These are phyloP conservation scores for Elongisporangium undulatum DNA, from an alignment of 352 stramenopile species.

Conservation along the genomic window DNA sequence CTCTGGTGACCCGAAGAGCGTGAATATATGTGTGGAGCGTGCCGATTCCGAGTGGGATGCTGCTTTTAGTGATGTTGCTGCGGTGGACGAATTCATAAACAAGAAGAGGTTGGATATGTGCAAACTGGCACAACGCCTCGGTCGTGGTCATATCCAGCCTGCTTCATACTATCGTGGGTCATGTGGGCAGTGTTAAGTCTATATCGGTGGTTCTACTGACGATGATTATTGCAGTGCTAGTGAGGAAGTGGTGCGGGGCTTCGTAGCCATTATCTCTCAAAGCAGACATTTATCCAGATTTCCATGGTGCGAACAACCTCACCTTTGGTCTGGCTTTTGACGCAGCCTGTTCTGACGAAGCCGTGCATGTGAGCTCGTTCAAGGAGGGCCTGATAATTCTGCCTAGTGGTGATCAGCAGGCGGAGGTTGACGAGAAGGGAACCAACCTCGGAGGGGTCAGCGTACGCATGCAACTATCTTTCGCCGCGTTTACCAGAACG, in stretches of 20 bases:
- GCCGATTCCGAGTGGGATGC: constrained; percentile 73
- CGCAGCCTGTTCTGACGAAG: constrained; percentile 42
- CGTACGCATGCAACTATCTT: constrained; percentile 81
- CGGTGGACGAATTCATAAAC: constrained; percentile 9
- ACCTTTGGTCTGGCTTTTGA: constrained; percentile 87
- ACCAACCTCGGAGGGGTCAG: constrained; percentile 95
- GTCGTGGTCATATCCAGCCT: constrained; percentile 69
- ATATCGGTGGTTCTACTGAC: constrained; percentile 46
- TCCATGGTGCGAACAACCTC: constrained; percentile 95
- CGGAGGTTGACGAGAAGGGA: constrained; percentile 95
- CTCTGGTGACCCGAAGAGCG: constrained; percentile 67
- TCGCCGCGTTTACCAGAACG: constrained; percentile 72
- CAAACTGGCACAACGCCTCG: constrained; percentile 43
- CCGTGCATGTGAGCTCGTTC: constrained; percentile 37
- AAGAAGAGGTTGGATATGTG: no score
- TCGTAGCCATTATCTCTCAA: constrained; percentile 91
- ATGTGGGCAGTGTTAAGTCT: constrained; percentile 52
- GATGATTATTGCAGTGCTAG: constrained; percentile 29
- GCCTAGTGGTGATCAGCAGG: constrained; percentile 86
- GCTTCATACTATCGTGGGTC: constrained; percentile 48
- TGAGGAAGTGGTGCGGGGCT: constrained; percentile 67
- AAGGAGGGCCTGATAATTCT: constrained; percentile 46
- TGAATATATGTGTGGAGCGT: constrained; percentile 40
- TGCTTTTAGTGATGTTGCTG: constrained; percentile 32
- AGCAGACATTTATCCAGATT: constrained; percentile 97